These are phyloP conservation scores for Mrakia frigida DNA, from an alignment of 768 basidiomycete species.

Conservation along the genomic window DNA sequence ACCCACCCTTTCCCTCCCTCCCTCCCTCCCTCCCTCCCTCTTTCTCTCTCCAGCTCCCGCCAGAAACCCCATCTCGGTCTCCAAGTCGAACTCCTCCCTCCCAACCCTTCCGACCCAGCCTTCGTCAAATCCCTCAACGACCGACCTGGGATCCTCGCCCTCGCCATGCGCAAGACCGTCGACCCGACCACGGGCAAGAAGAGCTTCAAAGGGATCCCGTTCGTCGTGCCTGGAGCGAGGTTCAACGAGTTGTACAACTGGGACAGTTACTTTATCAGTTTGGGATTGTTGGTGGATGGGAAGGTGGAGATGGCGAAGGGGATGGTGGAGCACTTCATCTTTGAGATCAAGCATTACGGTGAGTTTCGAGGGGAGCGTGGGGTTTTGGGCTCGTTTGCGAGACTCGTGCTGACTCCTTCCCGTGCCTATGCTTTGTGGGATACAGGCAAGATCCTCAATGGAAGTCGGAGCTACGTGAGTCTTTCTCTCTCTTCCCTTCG, in stretches of 20 bases:
- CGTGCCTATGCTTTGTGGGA: neutral
- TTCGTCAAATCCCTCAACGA: constrained; percentile 91
- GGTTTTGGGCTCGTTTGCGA: neutral
- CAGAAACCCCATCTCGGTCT: constrained; percentile 92
- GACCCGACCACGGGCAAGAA: constrained; percentile 72
- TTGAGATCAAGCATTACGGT: constrained; percentile 91
- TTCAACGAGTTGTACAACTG: constrained; percentile 46
- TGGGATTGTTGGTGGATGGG: constrained; percentile 91
- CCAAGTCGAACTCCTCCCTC: constrained; percentile 83
- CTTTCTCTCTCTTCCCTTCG: too few species aligned
- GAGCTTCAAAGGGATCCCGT: constrained; percentile 80
- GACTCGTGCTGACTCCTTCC: neutral
- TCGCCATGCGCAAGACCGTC: constrained; percentile 90
- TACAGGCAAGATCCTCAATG: constrained; percentile 66
- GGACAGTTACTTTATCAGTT: constrained; percentile 72
- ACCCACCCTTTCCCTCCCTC: neutral
- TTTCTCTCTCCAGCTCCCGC: constrained; percentile 49
- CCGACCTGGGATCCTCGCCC: constrained; percentile 86
- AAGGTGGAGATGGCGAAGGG: constrained; percentile 91
- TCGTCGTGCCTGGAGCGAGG: constrained; percentile 78
- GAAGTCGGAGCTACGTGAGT: constrained; percentile 67
- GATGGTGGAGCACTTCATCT: constrained; percentile 98
- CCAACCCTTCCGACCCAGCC: constrained; percentile 73
- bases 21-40: neutral
- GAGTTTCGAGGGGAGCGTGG: neutral